Base-by-base conservation (phyloP, 108 stramenopile genomes). In the Nannochloropsis gaditana region DNA sequence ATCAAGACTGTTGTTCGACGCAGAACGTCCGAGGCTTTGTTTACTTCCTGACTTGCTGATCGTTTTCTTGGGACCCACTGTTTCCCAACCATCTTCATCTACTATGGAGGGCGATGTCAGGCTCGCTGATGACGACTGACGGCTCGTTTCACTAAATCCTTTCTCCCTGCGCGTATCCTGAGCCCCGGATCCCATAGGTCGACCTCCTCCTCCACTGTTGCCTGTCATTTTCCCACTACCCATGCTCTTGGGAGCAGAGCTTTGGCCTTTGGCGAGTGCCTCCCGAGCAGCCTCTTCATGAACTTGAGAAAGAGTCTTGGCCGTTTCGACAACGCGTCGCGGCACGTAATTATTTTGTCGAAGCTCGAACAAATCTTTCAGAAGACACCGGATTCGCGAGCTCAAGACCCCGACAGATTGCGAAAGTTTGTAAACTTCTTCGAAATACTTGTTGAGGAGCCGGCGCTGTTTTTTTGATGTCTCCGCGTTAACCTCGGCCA, bases 281-380 rank as follows among this genome's bases (percentile, higher is more conserved):
- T 81, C 80, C 21, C 41, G 41, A 19, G 80, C 80, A n/a, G 80
- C 83, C 83, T 84, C 73, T 11, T 41, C 83, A 21, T 42, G 83
- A 45, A 84, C 45, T 45, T 84, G 41, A 11, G 21, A 42, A 11
- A 89, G 85, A 41, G 87, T 89, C 82, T 88, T 89, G 42, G 89
- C 89, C 81, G 85, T 88, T 87, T 89, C 89, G 41, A 88, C 87
- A 10, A 43, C 87, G 43, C 87, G 80, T 17, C 89, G 85, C 19
- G 87, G 87, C 5, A 86, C 85, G 85, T 85, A 89, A 82, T 45
- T 44, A 44, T 89, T 89, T 43, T 45, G 21, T 41, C 89, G 85
- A 43, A 89, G 81, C 83, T 89, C 89, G 9, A 43, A 43, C 82
- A 89, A n/a, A 42, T 89, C 87, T 47, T 87, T 88, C 43, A 45